A percentile compares a stretch with the other conserved stretches of the same genome.
phyloP scores from a whole-genome alignment of 306 rosid genomes.

The Mimosa pudica region DNA sequence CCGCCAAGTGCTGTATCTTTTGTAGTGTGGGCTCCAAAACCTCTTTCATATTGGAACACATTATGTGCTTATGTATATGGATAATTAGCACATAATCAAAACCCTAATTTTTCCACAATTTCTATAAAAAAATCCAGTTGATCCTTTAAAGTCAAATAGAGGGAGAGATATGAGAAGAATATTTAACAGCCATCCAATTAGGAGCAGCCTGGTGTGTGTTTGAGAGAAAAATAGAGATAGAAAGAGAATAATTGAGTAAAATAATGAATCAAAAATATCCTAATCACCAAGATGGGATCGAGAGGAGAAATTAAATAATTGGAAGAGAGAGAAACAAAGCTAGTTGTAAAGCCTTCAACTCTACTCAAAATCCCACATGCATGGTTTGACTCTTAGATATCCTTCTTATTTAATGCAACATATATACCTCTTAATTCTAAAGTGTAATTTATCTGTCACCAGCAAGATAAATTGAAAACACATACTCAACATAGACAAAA shows the following conservation, averaged over 20 bases:
- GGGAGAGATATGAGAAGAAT: not conserved
- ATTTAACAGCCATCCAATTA: not conserved
- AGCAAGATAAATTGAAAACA: not conserved
- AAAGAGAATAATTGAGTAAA: not conserved
- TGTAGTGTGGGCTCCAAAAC: too few species aligned
- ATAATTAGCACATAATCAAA: too few species aligned
- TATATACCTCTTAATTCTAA: not conserved
- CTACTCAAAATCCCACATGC: conserved; percentile 11
- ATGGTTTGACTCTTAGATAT: not conserved
- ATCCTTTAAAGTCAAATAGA: not conserved
- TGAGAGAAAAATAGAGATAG: not conserved
- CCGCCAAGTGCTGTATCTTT: too few species aligned
- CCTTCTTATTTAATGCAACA: not conserved
- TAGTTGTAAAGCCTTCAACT: conserved; percentile 3
- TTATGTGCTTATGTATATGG: too few species aligned
- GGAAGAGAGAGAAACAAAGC: not conserved
- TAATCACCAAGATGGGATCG: too few species aligned
- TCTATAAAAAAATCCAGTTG: not conserved
- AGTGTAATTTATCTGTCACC: conserved; percentile 2
- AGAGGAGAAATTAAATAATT: too few species aligned
- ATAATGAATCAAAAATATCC: too few species aligned
- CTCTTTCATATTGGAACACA: too few species aligned
- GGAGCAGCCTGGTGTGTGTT: not conserved
- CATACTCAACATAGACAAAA: not conserved
- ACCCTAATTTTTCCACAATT: not conserved